Evolutionary conservation across 306 rosid species (phyloP).

Genomic region (Vachellia pachyceras): DNA sequence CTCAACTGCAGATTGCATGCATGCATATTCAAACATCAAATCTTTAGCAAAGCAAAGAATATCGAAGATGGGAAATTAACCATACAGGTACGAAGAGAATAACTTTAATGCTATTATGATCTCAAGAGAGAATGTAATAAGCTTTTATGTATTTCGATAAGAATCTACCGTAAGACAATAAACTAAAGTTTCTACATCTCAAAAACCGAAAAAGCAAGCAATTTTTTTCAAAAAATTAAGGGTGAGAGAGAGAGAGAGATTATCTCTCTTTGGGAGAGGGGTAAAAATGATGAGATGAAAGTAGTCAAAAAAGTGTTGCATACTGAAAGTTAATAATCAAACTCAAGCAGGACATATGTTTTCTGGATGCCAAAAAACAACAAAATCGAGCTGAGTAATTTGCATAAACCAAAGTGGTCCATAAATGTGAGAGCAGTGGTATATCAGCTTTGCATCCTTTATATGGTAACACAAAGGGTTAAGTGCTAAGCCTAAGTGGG

Average conservation of each 20-base stretch:
- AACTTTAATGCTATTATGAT: constrained; percentile 15
- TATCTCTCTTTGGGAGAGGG: constrained; percentile 9
- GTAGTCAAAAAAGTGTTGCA: constrained; percentile 33
- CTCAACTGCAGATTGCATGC: not conserved
- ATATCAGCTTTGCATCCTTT: constrained; percentile 27
- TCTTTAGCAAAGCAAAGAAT: not conserved
- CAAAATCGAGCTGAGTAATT: constrained; percentile 28
- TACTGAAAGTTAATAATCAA: constrained; percentile 42
- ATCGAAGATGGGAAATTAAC: not conserved
- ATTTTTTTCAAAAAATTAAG: not conserved
- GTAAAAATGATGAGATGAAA: constrained; percentile 23
- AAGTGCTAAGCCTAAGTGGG: constrained; percentile 40
- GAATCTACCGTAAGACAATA: constrained; percentile 32
- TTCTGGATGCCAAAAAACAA: constrained; percentile 34
- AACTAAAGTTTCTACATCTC: constrained; percentile 28
- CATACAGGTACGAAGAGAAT: not conserved
- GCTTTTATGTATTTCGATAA: constrained; percentile 40
- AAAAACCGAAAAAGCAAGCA: constrained; percentile 26
- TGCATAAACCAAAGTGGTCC: constrained; percentile 30
- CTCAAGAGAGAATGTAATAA: constrained; percentile 33
- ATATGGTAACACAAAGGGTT: constrained; percentile 39
- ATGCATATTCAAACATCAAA: constrained; percentile 18
- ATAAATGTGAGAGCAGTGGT: constrained; percentile 3
- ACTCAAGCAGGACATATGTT: constrained; percentile 40
- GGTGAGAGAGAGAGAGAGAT: not conserved